Conservation (phyloP, 164 flowering plant genomes). For the Vitis cinerea region DNA sequence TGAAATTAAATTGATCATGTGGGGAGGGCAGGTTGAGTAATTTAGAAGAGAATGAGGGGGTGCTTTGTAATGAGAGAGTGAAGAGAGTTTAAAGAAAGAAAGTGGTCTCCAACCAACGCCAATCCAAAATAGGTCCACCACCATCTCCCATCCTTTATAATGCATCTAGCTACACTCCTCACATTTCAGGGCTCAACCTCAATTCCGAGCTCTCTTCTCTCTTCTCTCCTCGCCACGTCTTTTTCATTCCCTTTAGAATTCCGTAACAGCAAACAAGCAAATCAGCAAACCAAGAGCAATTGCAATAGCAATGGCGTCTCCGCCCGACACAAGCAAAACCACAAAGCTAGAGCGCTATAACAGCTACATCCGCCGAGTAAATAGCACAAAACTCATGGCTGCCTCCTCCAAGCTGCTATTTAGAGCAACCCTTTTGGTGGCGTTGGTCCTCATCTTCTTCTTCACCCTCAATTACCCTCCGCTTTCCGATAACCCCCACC, state of each 20-base stretch:
- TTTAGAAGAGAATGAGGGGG: no score
- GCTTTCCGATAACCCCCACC: constrained; percentile 23
- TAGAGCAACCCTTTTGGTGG: constrained; percentile 63
- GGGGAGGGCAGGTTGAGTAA: no score
- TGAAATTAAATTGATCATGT: no score
- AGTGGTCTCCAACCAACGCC: constrained; percentile 36
- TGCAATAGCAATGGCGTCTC: constrained; percentile 28
- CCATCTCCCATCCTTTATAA: constrained; percentile 19
- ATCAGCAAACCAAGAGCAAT: not conserved
- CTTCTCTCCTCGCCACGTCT: not conserved
- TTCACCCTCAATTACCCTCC: constrained; percentile 74
- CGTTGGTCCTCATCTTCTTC: constrained; percentile 66
- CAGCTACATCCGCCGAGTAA: constrained; percentile 67
- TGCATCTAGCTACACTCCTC: constrained; percentile 1
- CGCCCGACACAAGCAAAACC: constrained; percentile 66
- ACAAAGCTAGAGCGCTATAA: constrained; percentile 81
- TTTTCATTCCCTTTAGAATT: not conserved
- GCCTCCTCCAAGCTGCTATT: constrained; percentile 87
- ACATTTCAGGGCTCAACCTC: constrained; percentile 23
- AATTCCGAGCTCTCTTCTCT: not conserved
- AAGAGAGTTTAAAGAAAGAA: constrained; percentile 12
- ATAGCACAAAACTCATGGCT: constrained; percentile 65
- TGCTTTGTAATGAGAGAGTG: not conserved
- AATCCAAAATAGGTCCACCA: constrained; percentile 9
- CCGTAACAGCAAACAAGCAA: not conserved